Conservation (phyloP, 345 rosid genomes). For the Populus tremula region DNA sequence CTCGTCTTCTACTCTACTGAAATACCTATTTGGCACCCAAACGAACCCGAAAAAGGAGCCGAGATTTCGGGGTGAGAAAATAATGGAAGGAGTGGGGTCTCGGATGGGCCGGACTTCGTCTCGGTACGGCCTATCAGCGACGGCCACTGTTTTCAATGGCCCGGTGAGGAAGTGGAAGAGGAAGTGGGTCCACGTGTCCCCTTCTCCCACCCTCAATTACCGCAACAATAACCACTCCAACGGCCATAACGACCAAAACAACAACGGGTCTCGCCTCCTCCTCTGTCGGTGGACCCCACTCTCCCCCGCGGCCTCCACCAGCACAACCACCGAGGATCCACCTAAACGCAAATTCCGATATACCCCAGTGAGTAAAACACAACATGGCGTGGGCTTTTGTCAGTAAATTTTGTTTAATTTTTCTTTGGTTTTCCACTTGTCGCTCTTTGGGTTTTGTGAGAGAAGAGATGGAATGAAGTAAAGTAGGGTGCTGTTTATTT, state of each 20-base stretch:
- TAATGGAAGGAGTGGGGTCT: constrained; percentile 85
- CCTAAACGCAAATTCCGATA: constrained; percentile 76
- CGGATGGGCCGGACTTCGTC: constrained; percentile 80
- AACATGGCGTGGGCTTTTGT: not conserved
- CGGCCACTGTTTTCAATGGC: constrained; percentile 63
- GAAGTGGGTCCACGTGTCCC: constrained; percentile 87
- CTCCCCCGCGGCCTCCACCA: constrained; percentile 31
- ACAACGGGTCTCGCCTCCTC: constrained; percentile 47
- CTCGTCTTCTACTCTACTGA: not conserved
- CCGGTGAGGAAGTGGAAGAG: constrained; percentile 97
- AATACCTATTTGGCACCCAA: not conserved
- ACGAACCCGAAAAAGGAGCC: not conserved
- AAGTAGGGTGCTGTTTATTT: not conserved
- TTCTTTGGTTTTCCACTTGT: not conserved
- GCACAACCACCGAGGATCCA: constrained; percentile 53
- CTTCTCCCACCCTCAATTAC: constrained; percentile 35
- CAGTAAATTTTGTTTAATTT: not conserved
- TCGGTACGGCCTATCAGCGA: constrained; percentile 63
- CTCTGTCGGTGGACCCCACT: constrained; percentile 97
- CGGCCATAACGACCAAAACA: constrained; percentile 33
- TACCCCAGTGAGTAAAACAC: constrained; percentile 62
- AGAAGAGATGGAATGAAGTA: not conserved
- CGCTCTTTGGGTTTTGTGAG: not conserved
- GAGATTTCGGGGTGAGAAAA: not conserved
- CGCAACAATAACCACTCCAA: constrained; percentile 44